A percentile compares a stretch with the other conserved stretches of the same genome.
These are phyloP conservation scores for Toxoplasma gondii DNA, from an alignment of 169 alveolate species.

Conservation along the genomic window DNA sequence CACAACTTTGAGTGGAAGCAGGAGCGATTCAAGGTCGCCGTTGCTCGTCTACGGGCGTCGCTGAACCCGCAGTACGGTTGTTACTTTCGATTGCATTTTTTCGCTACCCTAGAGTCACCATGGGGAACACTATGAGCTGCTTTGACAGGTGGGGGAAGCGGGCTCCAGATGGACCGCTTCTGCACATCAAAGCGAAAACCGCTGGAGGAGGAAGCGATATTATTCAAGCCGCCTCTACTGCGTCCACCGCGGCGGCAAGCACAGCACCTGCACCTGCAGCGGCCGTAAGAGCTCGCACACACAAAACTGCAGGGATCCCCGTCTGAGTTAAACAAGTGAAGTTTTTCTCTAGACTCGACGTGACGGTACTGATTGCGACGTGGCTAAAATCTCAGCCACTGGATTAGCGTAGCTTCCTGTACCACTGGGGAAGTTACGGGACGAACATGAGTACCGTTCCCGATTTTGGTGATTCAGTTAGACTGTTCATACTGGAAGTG, in stretches of 20 bases:
- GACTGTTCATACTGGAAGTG: not conserved
- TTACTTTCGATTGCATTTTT: no score
- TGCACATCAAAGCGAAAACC: not conserved
- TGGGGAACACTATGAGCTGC: conserved; percentile 65
- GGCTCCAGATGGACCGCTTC: conserved; percentile 61
- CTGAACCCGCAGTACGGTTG: no score
- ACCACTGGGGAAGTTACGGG: no score
- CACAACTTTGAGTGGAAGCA: no score
- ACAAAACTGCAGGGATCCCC: not conserved
- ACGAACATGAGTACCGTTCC: not conserved
- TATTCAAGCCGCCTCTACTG: not conserved
- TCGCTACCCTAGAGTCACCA: not conserved
- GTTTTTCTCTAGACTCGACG: not conserved
- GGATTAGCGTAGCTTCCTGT: no score
- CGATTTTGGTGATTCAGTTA: not conserved
- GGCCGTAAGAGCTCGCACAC: not conserved
- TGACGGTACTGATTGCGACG: not conserved
- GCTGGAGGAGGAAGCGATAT: not conserved
- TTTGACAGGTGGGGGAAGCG: conserved; percentile 63
- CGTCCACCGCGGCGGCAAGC: conserved; percentile 23
- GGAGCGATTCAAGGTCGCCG: no score
- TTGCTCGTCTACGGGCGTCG: no score
- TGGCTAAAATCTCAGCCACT: no score
- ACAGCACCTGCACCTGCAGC: not conserved
- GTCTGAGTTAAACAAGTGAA: not conserved